Percentiles rank a stretch among this genome's conserved stretches.
Conservation (phyloP, 83 land plant genomes). For the Larix sibirica region DNA sequence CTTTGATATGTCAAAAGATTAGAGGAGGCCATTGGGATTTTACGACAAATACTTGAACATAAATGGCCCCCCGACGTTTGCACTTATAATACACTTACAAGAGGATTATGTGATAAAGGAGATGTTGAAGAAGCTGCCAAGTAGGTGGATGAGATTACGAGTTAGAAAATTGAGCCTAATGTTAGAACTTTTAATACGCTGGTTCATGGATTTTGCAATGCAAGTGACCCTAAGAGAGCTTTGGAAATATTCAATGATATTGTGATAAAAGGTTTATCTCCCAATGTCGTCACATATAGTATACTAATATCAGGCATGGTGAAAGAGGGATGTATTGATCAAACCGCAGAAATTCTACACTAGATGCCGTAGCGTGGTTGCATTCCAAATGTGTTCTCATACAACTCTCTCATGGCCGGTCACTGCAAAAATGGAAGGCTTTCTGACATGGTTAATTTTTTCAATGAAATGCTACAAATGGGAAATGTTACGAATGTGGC, state of each 20-base stretch:
- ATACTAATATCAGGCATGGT: conserved; percentile 4
- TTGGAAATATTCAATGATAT: not conserved
- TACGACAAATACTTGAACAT: conserved; percentile 47
- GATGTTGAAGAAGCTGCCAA: conserved; percentile 27
- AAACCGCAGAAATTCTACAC: conserved; percentile 4
- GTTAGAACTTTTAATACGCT: not conserved
- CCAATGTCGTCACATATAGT: conserved; percentile 1
- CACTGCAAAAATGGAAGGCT: not conserved
- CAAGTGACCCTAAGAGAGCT: not conserved
- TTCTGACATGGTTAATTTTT: too few species aligned
- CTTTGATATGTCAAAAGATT: conserved; percentile 42
- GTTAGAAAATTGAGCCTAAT: not conserved
- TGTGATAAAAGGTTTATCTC: not conserved
- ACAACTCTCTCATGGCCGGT: not conserved
- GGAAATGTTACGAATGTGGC: not conserved
- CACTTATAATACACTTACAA: conserved; percentile 42
- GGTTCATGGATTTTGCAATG: conserved; percentile 3
- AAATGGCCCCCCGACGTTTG: conserved; percentile 54
- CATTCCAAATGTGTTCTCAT: conserved; percentile 4
- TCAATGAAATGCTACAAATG: not conserved
- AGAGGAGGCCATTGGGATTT: conserved; percentile 41
- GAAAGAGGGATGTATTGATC: not conserved
- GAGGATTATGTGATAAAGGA: conserved; percentile 51
- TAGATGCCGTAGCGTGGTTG: not conserved
- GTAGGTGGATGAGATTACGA: conserved; percentile 37